Conservation (phyloP, 306 rosid species). For the Cucurbita moschata region DNA sequence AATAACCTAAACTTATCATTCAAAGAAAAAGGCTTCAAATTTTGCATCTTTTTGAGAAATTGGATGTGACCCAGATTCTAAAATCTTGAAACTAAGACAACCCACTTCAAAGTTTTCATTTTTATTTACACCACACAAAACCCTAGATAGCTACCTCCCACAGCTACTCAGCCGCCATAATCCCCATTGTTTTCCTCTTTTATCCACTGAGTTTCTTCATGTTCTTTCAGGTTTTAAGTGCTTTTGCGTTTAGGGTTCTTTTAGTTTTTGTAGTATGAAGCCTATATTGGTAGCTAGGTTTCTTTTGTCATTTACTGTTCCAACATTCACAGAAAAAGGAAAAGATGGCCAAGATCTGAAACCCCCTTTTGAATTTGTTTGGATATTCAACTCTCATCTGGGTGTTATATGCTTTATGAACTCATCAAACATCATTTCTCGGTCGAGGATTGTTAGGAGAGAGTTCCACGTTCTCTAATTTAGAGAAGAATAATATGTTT, state of each 20-base stretch:
- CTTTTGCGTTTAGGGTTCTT: background rate
- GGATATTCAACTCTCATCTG: slow-evolving; percentile 31
- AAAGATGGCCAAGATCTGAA: background rate
- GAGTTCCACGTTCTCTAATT: too few relatives aligned
- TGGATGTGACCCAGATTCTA: slow-evolving; percentile 5
- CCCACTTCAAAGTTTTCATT: too few relatives aligned
- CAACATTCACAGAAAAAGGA: background rate
- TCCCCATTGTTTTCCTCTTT: slow-evolving; percentile 12
- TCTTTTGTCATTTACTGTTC: background rate
- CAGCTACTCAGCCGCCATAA: slow-evolving; percentile 46
- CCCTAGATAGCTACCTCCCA: slow-evolving; percentile 26
- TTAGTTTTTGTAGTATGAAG: background rate
- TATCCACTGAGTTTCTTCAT: background rate
- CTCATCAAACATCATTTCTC: too few relatives aligned
- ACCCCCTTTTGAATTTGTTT: background rate
- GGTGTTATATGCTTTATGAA: slow-evolving; percentile 23
- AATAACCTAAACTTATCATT: background rate
- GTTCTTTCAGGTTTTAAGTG: background rate
- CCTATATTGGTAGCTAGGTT: background rate
- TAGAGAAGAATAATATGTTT: too few relatives aligned
- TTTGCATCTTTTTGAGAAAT: too few relatives aligned
- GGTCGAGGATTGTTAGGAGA: too few relatives aligned
- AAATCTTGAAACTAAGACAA: too few relatives aligned
- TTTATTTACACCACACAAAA: background rate
- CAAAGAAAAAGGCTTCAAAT: too few relatives aligned